A percentile compares a stretch with the other conserved stretches of the same genome.
Conservation (phyloP, 805 yeast genomes). For the Vanderwaltozyma tropicalis region DNA sequence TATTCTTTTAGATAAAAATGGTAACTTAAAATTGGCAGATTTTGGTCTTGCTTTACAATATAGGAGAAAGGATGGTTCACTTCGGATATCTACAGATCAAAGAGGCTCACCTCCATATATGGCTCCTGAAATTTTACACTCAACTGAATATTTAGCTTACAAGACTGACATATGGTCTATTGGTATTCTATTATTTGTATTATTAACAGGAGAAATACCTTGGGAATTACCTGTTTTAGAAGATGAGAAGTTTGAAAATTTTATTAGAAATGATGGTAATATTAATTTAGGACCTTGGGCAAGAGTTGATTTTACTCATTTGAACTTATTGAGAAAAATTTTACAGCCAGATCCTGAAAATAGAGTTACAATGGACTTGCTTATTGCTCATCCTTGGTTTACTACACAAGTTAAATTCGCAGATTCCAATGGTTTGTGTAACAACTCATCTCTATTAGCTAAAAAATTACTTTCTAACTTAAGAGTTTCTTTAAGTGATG, state of each 20-base stretch:
- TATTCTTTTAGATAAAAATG: slow-evolving; percentile 49
- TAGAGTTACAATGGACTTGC: slow-evolving; percentile 33
- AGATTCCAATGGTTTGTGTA: slow-evolving; percentile 40
- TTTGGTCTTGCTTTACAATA: slow-evolving; percentile 65
- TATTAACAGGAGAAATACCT: slow-evolving; percentile 56
- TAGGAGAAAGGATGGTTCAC: slow-evolving; percentile 38
- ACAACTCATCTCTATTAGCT: slow-evolving; percentile 42
- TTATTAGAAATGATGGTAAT: slow-evolving; percentile 37
- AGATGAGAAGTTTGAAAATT: slow-evolving; percentile 39
- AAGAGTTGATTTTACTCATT: slow-evolving; percentile 36
- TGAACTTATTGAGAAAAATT: slow-evolving; percentile 44
- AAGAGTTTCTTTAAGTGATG: slow-evolving; percentile 44
- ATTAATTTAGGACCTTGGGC: slow-evolving; percentile 44
- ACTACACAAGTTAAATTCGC: slow-evolving; percentile 34
- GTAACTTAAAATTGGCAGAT: slow-evolving; percentile 65
- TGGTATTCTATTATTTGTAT: slow-evolving; percentile 52
- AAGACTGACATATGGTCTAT: slow-evolving; percentile 59
- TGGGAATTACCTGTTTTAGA: slow-evolving; percentile 55
- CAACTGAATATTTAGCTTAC: slow-evolving; percentile 43
- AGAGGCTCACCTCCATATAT: slow-evolving; percentile 71
- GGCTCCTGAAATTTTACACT: slow-evolving; percentile 57
- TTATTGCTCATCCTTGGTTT: slow-evolving; percentile 49
- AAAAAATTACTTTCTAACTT: slow-evolving; percentile 41
- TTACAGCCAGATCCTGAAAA: slow-evolving; percentile 39
- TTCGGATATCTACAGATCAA: slow-evolving; percentile 39